These are phyloP conservation scores for Saccharomycopsis lassenensis DNA, from an alignment of 805 yeast genomes.

Conservation along the genomic window DNA sequence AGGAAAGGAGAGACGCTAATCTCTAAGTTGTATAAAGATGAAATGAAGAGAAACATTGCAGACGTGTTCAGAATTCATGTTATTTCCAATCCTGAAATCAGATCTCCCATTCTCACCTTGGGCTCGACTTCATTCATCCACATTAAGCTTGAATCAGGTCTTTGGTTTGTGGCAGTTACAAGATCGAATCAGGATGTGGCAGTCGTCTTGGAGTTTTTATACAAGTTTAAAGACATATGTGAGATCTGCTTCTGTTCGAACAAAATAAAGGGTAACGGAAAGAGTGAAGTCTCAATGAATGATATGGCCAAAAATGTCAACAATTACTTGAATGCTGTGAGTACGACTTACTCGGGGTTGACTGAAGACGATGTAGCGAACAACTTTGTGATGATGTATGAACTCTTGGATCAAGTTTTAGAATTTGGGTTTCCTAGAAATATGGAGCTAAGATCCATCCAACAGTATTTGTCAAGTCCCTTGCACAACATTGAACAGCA, in stretches of 20 bases:
- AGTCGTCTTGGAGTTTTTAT: constrained; percentile 65
- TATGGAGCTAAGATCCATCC: constrained; percentile 34
- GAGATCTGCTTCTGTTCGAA: constrained; percentile 27
- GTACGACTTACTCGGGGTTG: constrained; percentile 19
- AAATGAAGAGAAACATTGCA: constrained; percentile 65
- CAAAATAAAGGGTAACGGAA: constrained; percentile 13
- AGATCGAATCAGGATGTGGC: constrained; percentile 83
- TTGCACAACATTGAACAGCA: no score
- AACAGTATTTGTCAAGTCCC: neutral
- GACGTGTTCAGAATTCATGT: constrained; percentile 93
- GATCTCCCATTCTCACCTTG: constrained; percentile 68
- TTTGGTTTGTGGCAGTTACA: constrained; percentile 85
- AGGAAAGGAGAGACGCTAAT: constrained; percentile 75
- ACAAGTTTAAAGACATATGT: constrained; percentile 46
- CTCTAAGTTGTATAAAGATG: constrained; percentile 61
- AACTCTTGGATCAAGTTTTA: constrained; percentile 62
- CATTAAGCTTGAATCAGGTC: constrained; percentile 41
- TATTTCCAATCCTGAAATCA: constrained; percentile 44
- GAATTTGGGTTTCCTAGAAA: constrained; percentile 72
- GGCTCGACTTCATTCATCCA: constrained; percentile 90
- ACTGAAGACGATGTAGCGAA: constrained; percentile 43
- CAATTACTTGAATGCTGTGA: constrained; percentile 18
- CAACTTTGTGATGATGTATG: constrained; percentile 62
- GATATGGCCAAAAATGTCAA: constrained; percentile 20
- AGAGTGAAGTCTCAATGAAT: neutral